Percentiles rank a stretch among this genome's conserved stretches.
Evolutionary conservation across 306 rosid genomes (phyloP).

Genomic region (Lupinus albus): DNA sequence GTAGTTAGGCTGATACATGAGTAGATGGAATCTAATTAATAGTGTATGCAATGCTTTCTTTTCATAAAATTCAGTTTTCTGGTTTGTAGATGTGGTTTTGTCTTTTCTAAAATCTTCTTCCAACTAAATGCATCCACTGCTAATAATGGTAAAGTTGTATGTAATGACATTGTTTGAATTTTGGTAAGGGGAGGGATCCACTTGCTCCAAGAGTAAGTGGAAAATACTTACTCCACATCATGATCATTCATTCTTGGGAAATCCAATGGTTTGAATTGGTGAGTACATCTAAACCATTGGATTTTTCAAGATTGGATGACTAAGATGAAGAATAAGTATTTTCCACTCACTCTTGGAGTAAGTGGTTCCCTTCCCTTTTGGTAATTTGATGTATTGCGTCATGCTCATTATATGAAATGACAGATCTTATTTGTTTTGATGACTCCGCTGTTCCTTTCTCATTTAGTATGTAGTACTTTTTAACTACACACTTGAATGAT

Average conservation of each 20-base stretch:
- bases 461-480: neutral
- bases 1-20: neutral
- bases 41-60: conserved; percentile 1
- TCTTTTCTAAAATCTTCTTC: conserved; percentile 1
- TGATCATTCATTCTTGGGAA: too few species aligned
- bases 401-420: conserved; percentile 16
- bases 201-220: too few species aligned
- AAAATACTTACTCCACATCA: too few species aligned
- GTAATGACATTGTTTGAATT: neutral
- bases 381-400: neutral
- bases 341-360: too few species aligned
- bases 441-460: conserved; percentile 20
- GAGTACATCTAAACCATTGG: too few species aligned
- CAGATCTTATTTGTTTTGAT: conserved; percentile 19
- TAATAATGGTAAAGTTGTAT: conserved; percentile 19
- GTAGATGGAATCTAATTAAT: neutral
- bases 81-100: neutral
- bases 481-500: too few species aligned
- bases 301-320: too few species aligned
- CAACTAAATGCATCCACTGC: neutral
- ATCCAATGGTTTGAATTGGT: too few species aligned
- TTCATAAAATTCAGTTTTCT: conserved; percentile 4
- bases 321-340: too few species aligned
- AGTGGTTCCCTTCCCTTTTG: too few species aligned
- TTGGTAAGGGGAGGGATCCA: too few species aligned